Evolutionary conservation across 495 filamentous ascomycete genomes (phyloP), one percentile per base, ranked within the genome.

Genomic region (Pseudomonodictys pantanalensis): DNA sequence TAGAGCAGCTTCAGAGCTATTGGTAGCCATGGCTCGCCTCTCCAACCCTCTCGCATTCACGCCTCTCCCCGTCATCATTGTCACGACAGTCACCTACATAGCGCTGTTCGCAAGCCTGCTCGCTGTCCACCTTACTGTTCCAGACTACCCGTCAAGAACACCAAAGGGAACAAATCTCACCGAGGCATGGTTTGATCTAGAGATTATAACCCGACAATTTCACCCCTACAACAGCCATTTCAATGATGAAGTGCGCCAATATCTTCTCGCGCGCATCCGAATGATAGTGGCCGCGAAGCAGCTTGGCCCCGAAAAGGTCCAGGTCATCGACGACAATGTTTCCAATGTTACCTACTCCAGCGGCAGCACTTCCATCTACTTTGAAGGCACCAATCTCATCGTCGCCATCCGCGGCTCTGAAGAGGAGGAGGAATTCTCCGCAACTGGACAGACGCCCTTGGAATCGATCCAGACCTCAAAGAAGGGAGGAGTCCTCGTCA

Each of bases 351-450:
- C 91, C 1, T 76, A 72, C 45, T 75, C 70, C 52, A 65, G n/a
- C 29, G 51, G 38, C 53, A 68, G 78, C 18, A 68, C 79, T 33
- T 87, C 78, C 39, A 81, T 83, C 9, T 97, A 97, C 66, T 95
- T 92, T 63, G 92, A 97, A 74, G 90, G 90, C 18, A 93, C 83
- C 32, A 98, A 98, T 67, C 87, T 97, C 65, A 83, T 96, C 49
- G 86, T 97, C 12, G 95, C 96, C 67, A 86, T 98, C 60, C 84
- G 87, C 26, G 93, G 93, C 10, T 84, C 79, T 45, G 82, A 88
- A 55, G 90, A 95, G 78, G 83, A 50, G 70, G 79, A 63, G 26
- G n/a, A 35, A 12, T 58, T 57, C 22, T 63, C 43, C 23, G 46
- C 60, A 1, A 7, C 43, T 2, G 38, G 18, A 8, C 46, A 57